A percentile compares a stretch with the other conserved stretches of the same genome.
phyloP scores from a whole-genome alignment of 768 basidiomycete genomes.

The Lactarius hengduanensis region DNA sequence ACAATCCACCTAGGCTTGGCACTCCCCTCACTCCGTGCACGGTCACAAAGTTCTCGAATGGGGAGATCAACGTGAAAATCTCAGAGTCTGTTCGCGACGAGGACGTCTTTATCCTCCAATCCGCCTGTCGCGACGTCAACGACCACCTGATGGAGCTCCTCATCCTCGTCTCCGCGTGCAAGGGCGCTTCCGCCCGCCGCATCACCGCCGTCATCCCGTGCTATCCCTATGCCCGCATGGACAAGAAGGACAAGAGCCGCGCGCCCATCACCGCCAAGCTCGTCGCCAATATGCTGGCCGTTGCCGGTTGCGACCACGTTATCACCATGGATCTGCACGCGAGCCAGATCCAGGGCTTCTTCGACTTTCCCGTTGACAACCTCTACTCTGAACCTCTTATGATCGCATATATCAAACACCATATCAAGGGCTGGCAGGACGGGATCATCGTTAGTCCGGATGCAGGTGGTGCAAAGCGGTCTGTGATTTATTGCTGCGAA shows the following conservation, averaged over 20 bases:
- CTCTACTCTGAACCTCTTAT: constrained; percentile 95
- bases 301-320: constrained; percentile 97
- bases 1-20: constrained; percentile 64
- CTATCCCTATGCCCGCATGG: constrained; percentile 95
- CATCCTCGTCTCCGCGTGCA: constrained; percentile 97
- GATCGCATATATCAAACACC: constrained; percentile 87
- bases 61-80: constrained; percentile 94
- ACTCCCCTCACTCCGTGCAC: constrained; percentile 82
- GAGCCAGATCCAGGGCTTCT: constrained; percentile 98
- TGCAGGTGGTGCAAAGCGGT: constrained; percentile 99
- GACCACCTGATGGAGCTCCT: constrained; percentile 98
- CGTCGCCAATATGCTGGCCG: constrained; percentile 95
- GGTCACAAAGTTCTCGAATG: constrained; percentile 90
- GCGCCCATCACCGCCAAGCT: constrained; percentile 98
- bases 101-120: constrained; percentile 98
- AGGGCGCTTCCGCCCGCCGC: constrained; percentile 90
- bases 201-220: constrained; percentile 98
- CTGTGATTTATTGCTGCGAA: constrained; percentile 34
- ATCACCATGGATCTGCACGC: constrained; percentile 99
- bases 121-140: constrained; percentile 85
- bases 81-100: constrained; percentile 94
- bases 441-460: constrained; percentile 95
- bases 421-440: constrained; percentile 83
- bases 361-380: constrained; percentile 98
- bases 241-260: constrained; percentile 96